Conservation (phyloP, 108 stramenopile species). For the Skeletonema menzelii region DNA sequence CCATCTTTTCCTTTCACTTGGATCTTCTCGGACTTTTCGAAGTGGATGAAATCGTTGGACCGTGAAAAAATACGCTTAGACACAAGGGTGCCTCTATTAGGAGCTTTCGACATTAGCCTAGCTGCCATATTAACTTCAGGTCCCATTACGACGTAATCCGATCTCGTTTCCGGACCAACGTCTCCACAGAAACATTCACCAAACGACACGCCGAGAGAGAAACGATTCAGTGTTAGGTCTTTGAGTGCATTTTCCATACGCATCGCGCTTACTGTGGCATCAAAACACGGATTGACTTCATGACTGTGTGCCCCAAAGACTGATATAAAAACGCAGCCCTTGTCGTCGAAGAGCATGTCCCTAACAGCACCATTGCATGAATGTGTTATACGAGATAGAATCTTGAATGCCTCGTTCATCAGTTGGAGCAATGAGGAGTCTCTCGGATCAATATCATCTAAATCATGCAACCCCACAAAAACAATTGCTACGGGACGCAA, state of each 20-base stretch:
- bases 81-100: constrained; percentile 47
- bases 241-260: constrained; percentile 53
- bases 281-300: constrained; percentile 52
- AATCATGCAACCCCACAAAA: constrained; percentile 50
- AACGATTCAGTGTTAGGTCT: constrained; percentile 33
- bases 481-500: constrained; percentile 51
- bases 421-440: constrained; percentile 39
- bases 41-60: constrained; percentile 47
- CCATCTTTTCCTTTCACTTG: constrained; percentile 52
- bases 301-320: constrained; percentile 56
- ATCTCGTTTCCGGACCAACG: constrained; percentile 44
- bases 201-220: constrained; percentile 54
- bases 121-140: constrained; percentile 58
- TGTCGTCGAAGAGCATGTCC: constrained; percentile 58
- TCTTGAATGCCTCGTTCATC: constrained; percentile 50
- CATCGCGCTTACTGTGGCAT: constrained; percentile 51
- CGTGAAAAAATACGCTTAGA: constrained; percentile 53
- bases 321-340: constrained; percentile 60
- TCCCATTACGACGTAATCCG: constrained; percentile 60
- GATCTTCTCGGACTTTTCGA: constrained; percentile 45
- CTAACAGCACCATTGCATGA: constrained; percentile 52
- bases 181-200: constrained; percentile 58
- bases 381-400: constrained; percentile 50
- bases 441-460: constrained; percentile 48
- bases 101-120: constrained; percentile 56